Evolutionary conservation across 2,329 filamentous ascomycete genomes (phyloP).

Genomic region (Talaromyces albobiverticillius): DNA sequence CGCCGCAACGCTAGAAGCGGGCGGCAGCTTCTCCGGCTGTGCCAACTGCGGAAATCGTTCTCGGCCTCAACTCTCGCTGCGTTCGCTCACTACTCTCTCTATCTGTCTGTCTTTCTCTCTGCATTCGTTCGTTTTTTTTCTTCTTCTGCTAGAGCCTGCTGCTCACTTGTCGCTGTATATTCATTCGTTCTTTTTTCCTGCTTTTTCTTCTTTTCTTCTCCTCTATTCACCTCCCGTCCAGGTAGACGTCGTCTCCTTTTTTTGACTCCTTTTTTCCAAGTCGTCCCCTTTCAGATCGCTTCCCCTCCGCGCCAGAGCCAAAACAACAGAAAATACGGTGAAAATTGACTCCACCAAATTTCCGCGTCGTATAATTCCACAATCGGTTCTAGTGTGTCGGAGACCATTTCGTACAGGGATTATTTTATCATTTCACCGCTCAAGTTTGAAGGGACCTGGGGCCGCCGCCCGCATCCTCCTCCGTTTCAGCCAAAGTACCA

Average conservation of each 20-base stretch:
- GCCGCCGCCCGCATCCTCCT: no score
- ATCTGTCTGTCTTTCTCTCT: not conserved
- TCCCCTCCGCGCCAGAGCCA: not conserved
- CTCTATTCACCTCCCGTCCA: slow-evolving; percentile 10
- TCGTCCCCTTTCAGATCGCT: not conserved
- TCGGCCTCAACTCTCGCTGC: slow-evolving; percentile 3
- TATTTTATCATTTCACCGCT: no score
- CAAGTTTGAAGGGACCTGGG: no score
- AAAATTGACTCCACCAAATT: not conserved
- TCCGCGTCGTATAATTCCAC: no score
- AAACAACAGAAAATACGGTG: not conserved
- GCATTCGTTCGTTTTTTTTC: not conserved
- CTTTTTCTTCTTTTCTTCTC: slow-evolving; percentile 11
- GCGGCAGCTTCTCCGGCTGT: not conserved
- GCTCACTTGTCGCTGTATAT: not conserved
- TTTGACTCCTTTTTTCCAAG: slow-evolving; percentile 16
- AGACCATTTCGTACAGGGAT: no score
- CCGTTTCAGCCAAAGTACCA: no score
- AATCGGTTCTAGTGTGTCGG: no score
- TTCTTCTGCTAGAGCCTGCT: not conserved
- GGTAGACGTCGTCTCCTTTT: slow-evolving; percentile 19
- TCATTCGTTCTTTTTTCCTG: slow-evolving; percentile 7
- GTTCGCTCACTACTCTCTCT: not conserved
- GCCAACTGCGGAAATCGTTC: slow-evolving; percentile 9
- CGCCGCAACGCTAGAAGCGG: not conserved